Base-by-base conservation (phyloP, 495 filamentous ascomycete species). In the Annulohypoxylon bovei region DNA sequence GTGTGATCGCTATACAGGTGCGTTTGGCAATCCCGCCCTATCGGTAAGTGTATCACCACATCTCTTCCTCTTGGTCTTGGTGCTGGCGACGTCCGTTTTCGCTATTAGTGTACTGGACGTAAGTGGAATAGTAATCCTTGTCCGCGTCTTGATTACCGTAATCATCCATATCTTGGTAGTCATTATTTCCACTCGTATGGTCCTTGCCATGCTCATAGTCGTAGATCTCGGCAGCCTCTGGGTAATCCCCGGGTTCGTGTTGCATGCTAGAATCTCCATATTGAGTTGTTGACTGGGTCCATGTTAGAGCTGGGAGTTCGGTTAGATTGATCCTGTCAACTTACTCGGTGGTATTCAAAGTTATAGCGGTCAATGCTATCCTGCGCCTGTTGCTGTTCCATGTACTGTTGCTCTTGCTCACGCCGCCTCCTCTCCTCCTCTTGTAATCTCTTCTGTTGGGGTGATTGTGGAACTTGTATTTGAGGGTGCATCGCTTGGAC, bases 401-500 rank as follows among this genome's bases (percentile, higher is more conserved):
- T 47, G 61, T 84, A 77, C 79, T 86, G 75, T 42, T 85, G 85
- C 69, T 93, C 89, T 46, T 93, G 89, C 58, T 87, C 84, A 35
- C 86, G 82, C 68, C 90, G 89, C 9, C 88, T 84, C 55, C 83
- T 76, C 64, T 88, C 81, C 71, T 92, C 86, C 75, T 89, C 83
- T 60, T 88, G 83, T 32, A 84, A 82, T 57, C 88, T 82, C 79
- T 89, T 87, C 65, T 87, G 87, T 69, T 89, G 84, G 46, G 87
- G 86, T 39, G 88, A 86, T 60, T 88, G 84, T 47, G 91, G 90
- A 50, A 94, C 88, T 72, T 93, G 89, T 71, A 97, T 89, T 68
- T 94, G 92, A 28, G 96, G 95, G 76, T 98, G 95, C 91, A 98
- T 97, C 68, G 95, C 92, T 80, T 99, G 95, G 33, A 99, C 95